Conservation (phyloP, 2,329 filamentous ascomycete species). For the Fusarium decemcellulare region DNA sequence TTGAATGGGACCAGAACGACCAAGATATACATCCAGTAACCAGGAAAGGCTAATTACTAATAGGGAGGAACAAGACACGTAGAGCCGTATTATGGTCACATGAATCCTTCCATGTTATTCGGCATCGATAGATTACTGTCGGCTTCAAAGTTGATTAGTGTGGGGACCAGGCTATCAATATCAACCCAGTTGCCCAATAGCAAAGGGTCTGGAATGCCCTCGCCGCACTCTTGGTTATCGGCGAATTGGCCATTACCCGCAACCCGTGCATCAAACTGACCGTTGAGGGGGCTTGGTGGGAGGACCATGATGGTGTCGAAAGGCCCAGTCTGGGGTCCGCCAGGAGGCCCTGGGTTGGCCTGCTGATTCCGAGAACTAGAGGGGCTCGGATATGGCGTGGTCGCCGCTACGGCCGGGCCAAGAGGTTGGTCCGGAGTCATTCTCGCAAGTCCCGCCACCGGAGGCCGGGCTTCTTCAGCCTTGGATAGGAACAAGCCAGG, state of each 20-base stretch:
- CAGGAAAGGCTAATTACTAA: too few relatives aligned
- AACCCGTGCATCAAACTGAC: conserved; percentile 1
- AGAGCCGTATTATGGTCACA: not conserved
- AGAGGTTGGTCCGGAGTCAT: not conserved
- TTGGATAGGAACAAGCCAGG: not conserved
- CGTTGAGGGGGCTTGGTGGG: not conserved
- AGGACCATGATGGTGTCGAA: conserved; percentile 1
- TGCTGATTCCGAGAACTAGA: conserved; percentile 12
- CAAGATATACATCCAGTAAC: too few relatives aligned
- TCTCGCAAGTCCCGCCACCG: not conserved
- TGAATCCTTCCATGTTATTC: conserved; percentile 4
- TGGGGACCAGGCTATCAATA: conserved; percentile 13
- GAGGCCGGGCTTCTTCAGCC: not conserved
- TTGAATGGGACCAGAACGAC: too few relatives aligned
- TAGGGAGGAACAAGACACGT: too few relatives aligned
- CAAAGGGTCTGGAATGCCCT: not conserved
- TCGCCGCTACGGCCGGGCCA: not conserved
- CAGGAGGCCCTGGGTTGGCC: not conserved
- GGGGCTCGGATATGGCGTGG: conserved; percentile 7
- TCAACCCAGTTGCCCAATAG: conserved; percentile 11
- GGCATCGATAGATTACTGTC: conserved; percentile 3
- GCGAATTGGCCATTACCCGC: not conserved
- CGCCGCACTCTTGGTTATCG: not conserved
- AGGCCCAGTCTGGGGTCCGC: not conserved
- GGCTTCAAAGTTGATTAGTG: conserved; percentile 10